Evolutionary conservation across 1,284 basidiomycete genomes (phyloP).

Genomic region (Phylloporus sp.): DNA sequence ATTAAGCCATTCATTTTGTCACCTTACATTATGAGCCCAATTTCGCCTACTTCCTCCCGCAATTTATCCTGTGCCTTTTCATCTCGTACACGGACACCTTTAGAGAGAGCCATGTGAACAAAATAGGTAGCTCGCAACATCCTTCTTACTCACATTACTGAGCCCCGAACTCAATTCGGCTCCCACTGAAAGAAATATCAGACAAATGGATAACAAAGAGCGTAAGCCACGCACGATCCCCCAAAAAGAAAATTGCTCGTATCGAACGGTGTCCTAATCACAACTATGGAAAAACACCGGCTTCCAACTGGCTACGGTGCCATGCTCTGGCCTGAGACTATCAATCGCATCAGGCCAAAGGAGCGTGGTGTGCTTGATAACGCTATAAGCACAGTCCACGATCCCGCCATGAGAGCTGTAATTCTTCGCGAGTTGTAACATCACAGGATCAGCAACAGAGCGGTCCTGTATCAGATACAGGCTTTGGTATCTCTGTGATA

Average conservation of each 20-base stretch:
- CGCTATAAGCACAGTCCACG: conserved; percentile 69
- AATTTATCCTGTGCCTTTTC: conserved; percentile 59
- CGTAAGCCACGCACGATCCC: conserved; percentile 44
- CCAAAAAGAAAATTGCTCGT: conserved; percentile 68
- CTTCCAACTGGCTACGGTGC: conserved; percentile 62
- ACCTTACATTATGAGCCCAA: conserved; percentile 68
- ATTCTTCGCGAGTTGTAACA: conserved; percentile 70
- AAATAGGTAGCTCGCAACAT: not conserved
- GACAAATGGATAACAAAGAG: not conserved
- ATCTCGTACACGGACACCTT: conserved; percentile 76
- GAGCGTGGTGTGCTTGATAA: conserved; percentile 66
- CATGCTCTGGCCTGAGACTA: conserved; percentile 61
- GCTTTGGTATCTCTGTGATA: conserved; percentile 33
- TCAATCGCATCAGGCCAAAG: conserved; percentile 79
- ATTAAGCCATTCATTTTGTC: not conserved
- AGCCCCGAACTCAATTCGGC: conserved; percentile 70
- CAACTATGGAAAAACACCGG: conserved; percentile 68
- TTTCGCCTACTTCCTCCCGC: conserved; percentile 59
- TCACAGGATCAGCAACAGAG: conserved; percentile 45
- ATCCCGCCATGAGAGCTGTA: conserved; percentile 79
- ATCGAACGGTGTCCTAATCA: conserved; percentile 59
- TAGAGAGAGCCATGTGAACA: conserved; percentile 1
- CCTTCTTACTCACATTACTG: conserved; percentile 64
- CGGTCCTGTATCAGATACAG: conserved; percentile 19
- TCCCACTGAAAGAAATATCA: conserved; percentile 45